Percentiles rank a stretch among this genome's conserved stretches.
Evolutionary conservation across 352 stramenopile genomes (phyloP).

Genomic region (Pythium folliculosum): DNA sequence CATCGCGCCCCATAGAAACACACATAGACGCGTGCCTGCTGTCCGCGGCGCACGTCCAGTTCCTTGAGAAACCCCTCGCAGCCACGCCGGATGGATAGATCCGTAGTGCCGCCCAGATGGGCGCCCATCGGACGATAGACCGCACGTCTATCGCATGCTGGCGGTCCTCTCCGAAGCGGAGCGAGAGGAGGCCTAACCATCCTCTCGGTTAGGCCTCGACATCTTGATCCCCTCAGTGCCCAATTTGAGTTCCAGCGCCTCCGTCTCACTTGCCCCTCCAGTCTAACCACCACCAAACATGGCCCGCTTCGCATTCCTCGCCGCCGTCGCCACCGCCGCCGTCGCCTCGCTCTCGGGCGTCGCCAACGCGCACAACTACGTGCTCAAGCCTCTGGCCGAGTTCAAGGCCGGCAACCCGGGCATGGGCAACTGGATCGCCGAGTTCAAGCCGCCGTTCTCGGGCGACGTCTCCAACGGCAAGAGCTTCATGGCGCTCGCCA

Average conservation of each 20-base stretch:
- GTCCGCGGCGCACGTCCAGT: no score
- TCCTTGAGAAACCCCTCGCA: no score
- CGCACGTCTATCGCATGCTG: no score
- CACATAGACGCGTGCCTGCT: no score
- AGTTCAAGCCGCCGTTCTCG: slow-evolving; percentile 21
- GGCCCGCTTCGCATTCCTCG: slow-evolving; percentile 15
- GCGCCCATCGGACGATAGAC: no score
- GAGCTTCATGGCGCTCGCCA: slow-evolving; percentile 13
- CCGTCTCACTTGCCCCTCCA: neutral
- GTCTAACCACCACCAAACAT: neutral
- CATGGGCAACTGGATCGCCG: slow-evolving; percentile 21
- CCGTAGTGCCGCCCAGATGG: no score
- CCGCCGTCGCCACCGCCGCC: neutral
- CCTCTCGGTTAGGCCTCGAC: no score
- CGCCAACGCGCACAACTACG: slow-evolving; percentile 25
- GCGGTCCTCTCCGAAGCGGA: no score
- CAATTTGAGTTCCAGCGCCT: neutral
- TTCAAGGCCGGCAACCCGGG: slow-evolving; percentile 19
- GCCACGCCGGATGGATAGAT: no score
- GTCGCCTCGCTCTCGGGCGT: slow-evolving; percentile 2
- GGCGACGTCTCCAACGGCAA: slow-evolving; percentile 16
- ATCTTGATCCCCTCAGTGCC: neutral
- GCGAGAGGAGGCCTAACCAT: no score
- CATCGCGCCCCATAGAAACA: no score
- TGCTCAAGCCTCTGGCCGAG: slow-evolving; percentile 20